phyloP scores from a whole-genome alignment of 2,329 filamentous ascomycete species.

The Penicillium thymicola region DNA sequence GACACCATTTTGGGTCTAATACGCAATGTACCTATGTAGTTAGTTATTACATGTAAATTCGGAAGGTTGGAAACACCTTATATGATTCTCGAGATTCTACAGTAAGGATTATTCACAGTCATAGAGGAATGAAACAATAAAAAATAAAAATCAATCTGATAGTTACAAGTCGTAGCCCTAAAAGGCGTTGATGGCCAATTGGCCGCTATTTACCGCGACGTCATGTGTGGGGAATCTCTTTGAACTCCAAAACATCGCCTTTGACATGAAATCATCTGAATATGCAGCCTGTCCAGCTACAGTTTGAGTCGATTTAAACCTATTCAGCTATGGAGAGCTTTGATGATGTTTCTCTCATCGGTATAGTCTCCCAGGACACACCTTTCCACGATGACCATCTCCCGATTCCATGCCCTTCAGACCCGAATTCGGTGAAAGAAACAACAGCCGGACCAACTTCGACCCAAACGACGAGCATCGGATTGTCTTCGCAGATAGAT shows the following conservation, averaged over 20 bases:
- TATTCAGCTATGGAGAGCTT: conserved; percentile 38
- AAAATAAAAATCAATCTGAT: no score
- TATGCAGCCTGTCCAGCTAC: neutral
- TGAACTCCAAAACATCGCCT: neutral
- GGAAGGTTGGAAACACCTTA: no score
- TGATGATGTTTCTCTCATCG: conserved; percentile 33
- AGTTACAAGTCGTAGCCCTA: no score
- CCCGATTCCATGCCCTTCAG: neutral
- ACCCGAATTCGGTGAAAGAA: conserved; percentile 11
- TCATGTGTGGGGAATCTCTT: conserved; percentile 5
- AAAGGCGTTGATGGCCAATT: neutral
- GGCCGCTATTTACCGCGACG: conserved; percentile 4
- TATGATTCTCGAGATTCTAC: no score
- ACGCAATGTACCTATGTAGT: no score
- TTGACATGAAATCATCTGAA: neutral
- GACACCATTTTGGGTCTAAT: neutral
- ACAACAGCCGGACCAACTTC: conserved; percentile 13
- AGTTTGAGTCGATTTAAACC: neutral
- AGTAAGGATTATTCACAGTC: no score
- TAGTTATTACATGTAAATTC: no score
- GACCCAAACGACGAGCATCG: conserved; percentile 9
- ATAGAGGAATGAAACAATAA: no score
- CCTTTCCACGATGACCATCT: conserved; percentile 16
- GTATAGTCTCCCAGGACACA: conserved; percentile 16
- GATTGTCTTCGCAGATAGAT: conserved; percentile 5